Evolutionary conservation across 768 basidiomycete genomes (phyloP), one percentile per base, ranked within the genome.

Genomic region (Mycena amicta): DNA sequence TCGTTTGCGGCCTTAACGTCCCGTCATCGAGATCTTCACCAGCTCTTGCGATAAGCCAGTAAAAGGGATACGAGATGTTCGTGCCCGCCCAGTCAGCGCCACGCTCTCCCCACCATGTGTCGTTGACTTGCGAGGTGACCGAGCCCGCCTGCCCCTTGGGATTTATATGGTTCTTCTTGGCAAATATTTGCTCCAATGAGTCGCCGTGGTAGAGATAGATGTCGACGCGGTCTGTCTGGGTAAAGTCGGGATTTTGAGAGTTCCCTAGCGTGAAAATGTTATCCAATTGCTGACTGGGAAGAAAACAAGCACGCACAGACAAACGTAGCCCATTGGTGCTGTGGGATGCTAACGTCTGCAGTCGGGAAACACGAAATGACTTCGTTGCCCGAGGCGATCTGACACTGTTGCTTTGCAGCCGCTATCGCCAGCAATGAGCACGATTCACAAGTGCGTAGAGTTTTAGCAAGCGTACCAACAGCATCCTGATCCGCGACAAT

Each of bases 281-380:
- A n/a, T n/a, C n/a, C n/a, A n/a, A n/a, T n/a, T n/a, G n/a, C n/a
- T n/a, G n/a, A n/a, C n/a, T n/a, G n/a, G n/a, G n/a, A n/a, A n/a
- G 60, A 37, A 29, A 40, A 47, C 43, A 46, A 59, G 56, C 41
- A 86, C 91, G 71, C 67, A 92, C 93, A 95, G 66, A 93, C 84
- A 68, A 93, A 87, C 33, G 85, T 81, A 2, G 86, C 83, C 79
- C 83, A 92, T 49, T 89, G 71, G 65, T 88, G 82, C 71, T 96
- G 93, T 5, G 80, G 71, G 56, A 95, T 76, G 28, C 74, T 59
- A 26, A 82, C 82, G 52, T 80, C 74, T 3, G 71, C 55, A 0
- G 75, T 77, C 4, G 94, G 94, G 67, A 81, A 94, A 71, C 94
- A 95, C 4, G 92, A 90, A 31, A 87, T 78, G 59, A 91, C 77